phyloP scores from a whole-genome alignment of 2,329 filamentous ascomycete species.

The Xylaria sp. region DNA sequence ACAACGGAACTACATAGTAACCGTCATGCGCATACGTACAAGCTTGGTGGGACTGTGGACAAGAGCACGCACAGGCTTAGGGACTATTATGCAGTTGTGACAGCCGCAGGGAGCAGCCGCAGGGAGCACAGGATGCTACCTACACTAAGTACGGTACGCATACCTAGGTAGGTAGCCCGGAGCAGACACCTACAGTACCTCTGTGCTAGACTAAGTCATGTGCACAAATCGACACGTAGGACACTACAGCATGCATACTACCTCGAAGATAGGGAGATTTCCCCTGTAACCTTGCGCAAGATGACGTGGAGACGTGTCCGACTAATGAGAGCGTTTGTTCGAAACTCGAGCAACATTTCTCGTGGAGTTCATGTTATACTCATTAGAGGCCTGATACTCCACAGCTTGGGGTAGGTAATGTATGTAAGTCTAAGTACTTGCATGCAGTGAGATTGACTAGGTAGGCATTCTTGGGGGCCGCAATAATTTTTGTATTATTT shows the following conservation, averaged over 20 bases:
- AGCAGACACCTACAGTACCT: background rate
- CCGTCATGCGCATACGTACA: no score
- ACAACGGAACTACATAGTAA: no score
- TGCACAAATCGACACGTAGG: conserved; percentile 29
- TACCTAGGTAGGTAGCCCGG: no score
- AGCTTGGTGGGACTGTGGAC: no score
- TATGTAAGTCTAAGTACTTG: conserved; percentile 3
- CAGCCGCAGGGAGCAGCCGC: background rate
- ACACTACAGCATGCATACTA: conserved; percentile 27
- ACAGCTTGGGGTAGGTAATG: background rate
- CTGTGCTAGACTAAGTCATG: conserved; percentile 21
- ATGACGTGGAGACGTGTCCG: conserved; percentile 23
- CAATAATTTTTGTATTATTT: no score
- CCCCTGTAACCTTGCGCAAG: conserved; percentile 8
- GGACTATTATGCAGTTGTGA: background rate
- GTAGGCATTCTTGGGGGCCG: no score
- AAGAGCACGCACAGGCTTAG: no score
- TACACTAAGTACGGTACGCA: no score
- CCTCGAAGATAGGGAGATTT: background rate
- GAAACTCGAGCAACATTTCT: background rate
- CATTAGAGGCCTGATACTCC: background rate
- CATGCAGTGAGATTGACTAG: no score
- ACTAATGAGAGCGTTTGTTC: background rate
- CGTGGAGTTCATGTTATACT: no score
- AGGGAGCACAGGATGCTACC: background rate